Evolutionary conservation across 208 protist species (phyloP).

Genomic region (Trypanosoma mega): DNA sequence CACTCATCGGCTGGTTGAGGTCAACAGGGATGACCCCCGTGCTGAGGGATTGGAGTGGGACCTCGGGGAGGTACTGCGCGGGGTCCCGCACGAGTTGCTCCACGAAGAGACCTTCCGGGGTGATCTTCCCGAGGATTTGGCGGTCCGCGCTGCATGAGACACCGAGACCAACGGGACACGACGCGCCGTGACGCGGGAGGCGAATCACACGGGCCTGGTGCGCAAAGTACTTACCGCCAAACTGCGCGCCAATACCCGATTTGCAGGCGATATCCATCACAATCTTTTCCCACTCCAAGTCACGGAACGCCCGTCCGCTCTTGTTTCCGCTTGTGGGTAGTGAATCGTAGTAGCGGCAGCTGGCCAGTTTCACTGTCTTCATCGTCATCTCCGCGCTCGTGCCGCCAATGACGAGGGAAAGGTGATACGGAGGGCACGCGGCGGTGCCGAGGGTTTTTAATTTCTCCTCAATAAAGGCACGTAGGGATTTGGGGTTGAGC

Average conservation of each 20-base stretch:
- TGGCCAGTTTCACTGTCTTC: conserved; percentile 97
- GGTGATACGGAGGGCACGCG: conserved; percentile 98
- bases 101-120: conserved; percentile 91
- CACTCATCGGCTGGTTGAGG: conserved; percentile 88
- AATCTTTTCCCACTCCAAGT: conserved; percentile 93
- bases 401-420: conserved; percentile 97
- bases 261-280: conserved; percentile 87
- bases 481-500: conserved; percentile 91
- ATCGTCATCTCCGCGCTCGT: conserved; percentile 96
- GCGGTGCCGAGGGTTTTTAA: conserved; percentile 95
- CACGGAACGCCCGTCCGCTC: conserved; percentile 94
- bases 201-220: conserved; percentile 95
- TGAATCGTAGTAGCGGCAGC: conserved; percentile 94
- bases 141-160: conserved; percentile 97
- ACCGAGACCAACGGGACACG: conserved; percentile 93
- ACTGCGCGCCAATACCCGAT: conserved; percentile 95
- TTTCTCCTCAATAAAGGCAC: conserved; percentile 94
- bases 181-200: conserved; percentile 89
- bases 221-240: conserved; percentile 97
- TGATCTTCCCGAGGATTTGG: conserved; percentile 95
- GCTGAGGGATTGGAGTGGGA: conserved; percentile 37
- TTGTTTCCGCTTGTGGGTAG: conserved; percentile 93
- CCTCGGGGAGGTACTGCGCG: conserved; percentile 91
- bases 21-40: conserved; percentile 77
- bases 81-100: conserved; percentile 94